Conservation (phyloP, 108 stramenopile species). For the Cyclostephanos tholiformis region DNA sequence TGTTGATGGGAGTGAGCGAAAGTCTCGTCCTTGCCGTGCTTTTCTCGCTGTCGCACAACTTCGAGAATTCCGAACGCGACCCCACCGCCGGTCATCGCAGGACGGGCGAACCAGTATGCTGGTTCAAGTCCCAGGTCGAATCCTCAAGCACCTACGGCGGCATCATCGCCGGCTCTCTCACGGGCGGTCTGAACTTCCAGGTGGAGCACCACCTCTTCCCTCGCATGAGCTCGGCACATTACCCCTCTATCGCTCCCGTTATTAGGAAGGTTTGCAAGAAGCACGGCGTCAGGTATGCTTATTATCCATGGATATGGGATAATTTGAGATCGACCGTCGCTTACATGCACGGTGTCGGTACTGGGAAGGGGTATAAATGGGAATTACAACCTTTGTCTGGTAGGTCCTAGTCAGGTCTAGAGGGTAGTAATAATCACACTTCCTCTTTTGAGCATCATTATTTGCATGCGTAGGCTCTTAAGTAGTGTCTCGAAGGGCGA, state of each 20-base stretch:
- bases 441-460: no score
- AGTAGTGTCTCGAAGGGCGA: no score
- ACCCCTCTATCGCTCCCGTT: conserved; percentile 96
- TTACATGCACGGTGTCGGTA: conserved; percentile 68
- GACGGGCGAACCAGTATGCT: conserved; percentile 80
- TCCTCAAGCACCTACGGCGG: conserved; percentile 93
- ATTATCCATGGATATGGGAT: conserved; percentile 83
- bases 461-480: no score
- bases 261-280: conserved; percentile 93
- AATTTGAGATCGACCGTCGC: conserved; percentile 79
- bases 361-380: conserved; percentile 80
- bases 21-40: conserved; percentile 75
- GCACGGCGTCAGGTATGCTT: conserved; percentile 89
- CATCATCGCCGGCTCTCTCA: conserved; percentile 76
- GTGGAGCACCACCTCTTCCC: conserved; percentile 96
- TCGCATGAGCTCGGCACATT: conserved; percentile 91
- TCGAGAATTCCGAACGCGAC: conserved; percentile 85
- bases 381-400: conserved; percentile 58
- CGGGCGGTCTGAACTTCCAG: conserved; percentile 94
- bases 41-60: conserved; percentile 94
- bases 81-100: conserved; percentile 57
- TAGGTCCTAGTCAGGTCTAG: conserved; percentile 22
- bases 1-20: conserved; percentile 80
- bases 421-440: neutral
- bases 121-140: conserved; percentile 92